phyloP scores from a whole-genome alignment of 192 early-diverging fungal species.

The Backusella australiensis region DNA sequence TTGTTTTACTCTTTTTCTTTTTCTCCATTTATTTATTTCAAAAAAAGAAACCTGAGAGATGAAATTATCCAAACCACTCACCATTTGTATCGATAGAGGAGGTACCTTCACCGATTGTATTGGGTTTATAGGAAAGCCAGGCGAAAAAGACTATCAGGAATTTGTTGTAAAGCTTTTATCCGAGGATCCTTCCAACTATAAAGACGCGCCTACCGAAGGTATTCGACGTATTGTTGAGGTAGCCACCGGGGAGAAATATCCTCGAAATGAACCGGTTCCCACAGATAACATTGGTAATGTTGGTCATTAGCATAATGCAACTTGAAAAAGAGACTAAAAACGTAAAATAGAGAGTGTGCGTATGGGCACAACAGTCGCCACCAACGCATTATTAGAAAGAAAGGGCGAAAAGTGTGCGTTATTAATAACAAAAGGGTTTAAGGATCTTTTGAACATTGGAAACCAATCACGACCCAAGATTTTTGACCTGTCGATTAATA shows the following conservation, averaged over 20 bases:
- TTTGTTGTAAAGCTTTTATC: constrained; percentile 90
- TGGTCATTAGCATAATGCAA: neutral
- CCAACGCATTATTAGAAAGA: constrained; percentile 85
- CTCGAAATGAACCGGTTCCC: constrained; percentile 66
- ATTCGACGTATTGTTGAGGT: constrained; percentile 85
- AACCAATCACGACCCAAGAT: constrained; percentile 94
- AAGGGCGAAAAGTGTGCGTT: constrained; percentile 89
- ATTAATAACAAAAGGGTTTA: constrained; percentile 91
- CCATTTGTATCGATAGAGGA: constrained; percentile 87
- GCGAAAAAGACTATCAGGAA: constrained; percentile 46
- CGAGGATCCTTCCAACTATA: constrained; percentile 88
- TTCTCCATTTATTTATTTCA: neutral
- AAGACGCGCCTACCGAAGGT: constrained; percentile 93
- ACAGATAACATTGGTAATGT: constrained; percentile 63
- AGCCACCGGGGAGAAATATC: constrained; percentile 67
- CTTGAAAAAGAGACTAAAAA: neutral
- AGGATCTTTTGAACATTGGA: constrained; percentile 70
- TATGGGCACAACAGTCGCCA: constrained; percentile 98
- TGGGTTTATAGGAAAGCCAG: constrained; percentile 62
- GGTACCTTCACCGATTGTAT: constrained; percentile 98
- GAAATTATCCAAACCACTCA: constrained; percentile 4
- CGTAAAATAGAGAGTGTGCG: constrained; percentile 52
- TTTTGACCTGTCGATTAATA: constrained; percentile 88
- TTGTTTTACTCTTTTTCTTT: neutral
- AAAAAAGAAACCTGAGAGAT: neutral